These are phyloP conservation scores for Raddia guianensis DNA, from an alignment of 176 grass and related monocot species.

Conservation along the genomic window DNA sequence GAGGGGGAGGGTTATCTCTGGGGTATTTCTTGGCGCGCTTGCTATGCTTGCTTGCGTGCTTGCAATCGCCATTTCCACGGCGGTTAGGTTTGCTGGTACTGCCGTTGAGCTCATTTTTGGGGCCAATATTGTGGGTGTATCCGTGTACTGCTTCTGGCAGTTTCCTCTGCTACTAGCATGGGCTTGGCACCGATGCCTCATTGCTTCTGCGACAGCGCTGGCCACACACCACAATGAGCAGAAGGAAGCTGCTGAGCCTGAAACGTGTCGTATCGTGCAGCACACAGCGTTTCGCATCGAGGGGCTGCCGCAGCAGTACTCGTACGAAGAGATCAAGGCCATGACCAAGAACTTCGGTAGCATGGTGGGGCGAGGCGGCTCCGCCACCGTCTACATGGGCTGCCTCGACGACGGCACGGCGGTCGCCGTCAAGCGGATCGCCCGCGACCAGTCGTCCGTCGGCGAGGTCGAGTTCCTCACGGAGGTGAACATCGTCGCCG, in stretches of 20 bases:
- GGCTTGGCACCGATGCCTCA: neutral
- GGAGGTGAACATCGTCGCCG: constrained; percentile 53
- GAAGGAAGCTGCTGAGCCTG: neutral
- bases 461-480: constrained; percentile 49
- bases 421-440: constrained; percentile 59
- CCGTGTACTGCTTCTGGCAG: constrained; percentile 30
- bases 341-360: constrained; percentile 40
- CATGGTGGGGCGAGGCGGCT: constrained; percentile 52
- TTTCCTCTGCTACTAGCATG: neutral
- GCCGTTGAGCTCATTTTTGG: neutral
- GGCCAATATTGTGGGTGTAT: neutral
- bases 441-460: constrained; percentile 6
- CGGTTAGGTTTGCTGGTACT: no score
- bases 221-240: neutral
- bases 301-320: constrained; percentile 25
- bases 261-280: neutral
- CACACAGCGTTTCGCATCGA: constrained; percentile 23
- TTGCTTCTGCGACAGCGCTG: neutral
- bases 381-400: constrained; percentile 56
- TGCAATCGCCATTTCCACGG: neutral
- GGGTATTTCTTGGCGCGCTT: constrained; percentile 2
- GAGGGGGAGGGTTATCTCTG: neutral
- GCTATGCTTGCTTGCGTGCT: neutral
- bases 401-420: constrained; percentile 53
- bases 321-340: constrained; percentile 5